A percentile compares a stretch with the other conserved stretches of the same genome.
phyloP scores from a whole-genome alignment of 352 stramenopile genomes.

The Phytophthora constricta region DNA sequence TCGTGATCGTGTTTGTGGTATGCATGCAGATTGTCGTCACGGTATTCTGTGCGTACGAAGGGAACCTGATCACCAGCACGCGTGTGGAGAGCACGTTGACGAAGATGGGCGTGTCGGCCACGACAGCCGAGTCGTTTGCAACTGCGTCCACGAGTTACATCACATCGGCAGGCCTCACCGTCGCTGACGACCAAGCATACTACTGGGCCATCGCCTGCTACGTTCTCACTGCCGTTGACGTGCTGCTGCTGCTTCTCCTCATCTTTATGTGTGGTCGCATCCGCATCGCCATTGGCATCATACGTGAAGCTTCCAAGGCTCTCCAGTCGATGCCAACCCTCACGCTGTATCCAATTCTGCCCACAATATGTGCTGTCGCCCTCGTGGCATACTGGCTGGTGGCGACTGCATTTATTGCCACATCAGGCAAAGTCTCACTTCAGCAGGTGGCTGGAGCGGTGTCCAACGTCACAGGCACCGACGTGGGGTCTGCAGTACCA shows the following conservation, averaged over 20 bases:
- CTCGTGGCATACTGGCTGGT: conserved; percentile 83
- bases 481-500: conserved; percentile 25
- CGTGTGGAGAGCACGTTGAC: conserved; percentile 57
- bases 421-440: conserved; percentile 59
- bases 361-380: conserved; percentile 65
- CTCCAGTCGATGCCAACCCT: conserved; percentile 82
- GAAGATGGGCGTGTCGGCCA: conserved; percentile 54
- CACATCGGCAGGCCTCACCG: conserved; percentile 53
- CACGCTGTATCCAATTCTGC: conserved; percentile 78
- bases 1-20: conserved; percentile 72
- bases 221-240: conserved; percentile 70
- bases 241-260: conserved; percentile 68
- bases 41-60: conserved; percentile 81
- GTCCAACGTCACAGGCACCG: conserved; percentile 17
- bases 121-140: conserved; percentile 40
- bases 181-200: conserved; percentile 53
- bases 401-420: conserved; percentile 81
- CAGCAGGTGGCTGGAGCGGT: conserved; percentile 39
- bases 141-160: conserved; percentile 62
- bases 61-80: conserved; percentile 58
- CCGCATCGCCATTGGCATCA: conserved; percentile 86
- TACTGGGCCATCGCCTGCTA: conserved; percentile 85
- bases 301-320: conserved; percentile 84
- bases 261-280: conserved; percentile 88
- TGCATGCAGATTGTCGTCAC: conserved; percentile 74